Evolutionary conservation across 805 yeast genomes (phyloP), one percentile per base, ranked within the genome.

Genomic region (Metschnikowia chrysomelidarum): DNA sequence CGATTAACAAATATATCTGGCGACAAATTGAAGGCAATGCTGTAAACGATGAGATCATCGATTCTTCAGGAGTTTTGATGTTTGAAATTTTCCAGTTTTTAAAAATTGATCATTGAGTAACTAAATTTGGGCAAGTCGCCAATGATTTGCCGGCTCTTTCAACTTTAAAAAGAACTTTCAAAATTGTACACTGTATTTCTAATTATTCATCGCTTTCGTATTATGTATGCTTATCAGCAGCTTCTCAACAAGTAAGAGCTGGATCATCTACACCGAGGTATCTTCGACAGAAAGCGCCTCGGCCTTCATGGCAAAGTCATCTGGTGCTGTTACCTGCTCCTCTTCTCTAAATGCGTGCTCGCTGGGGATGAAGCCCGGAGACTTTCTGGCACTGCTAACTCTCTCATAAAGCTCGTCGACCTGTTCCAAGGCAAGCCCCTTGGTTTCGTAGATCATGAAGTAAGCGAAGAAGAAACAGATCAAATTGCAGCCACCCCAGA

Each of bases 401-500:
- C 45, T 40, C 47, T 54, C 55, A 52, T 60, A 64, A 59, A 64
- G 52, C 45, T 61, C 67, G 47, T 64, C 69, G 43, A 62, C 61
- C 48, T 64, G 67, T 51, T 64, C 71, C 47, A 64, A 62, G 31
- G 69, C 43, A 46, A 64, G 59, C 30, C 67, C 67, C 54, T 63
- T 64, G 40, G 69, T 62, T 53, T 64, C 71, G 50, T 60, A 62
- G 43, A 64, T 59, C 41, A 54, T 44, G 43, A 41, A 39, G 53
- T 50, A 64, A 34, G 61, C 63, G 38, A 60, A 64, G 24, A 60
- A 9, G 24, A 48, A 51, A 46, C 69, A 62, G 30, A 59, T 33
- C 33, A 54, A 51, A 54, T 64, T 63, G 40, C 55, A 64, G 3
- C 68, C 67, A 47, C 69, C 69, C 70, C 70, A 64, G 47, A 64